Evolutionary conservation across 2,329 filamentous ascomycete species (phyloP).

Genomic region (Clonostachys chloroleuca): DNA sequence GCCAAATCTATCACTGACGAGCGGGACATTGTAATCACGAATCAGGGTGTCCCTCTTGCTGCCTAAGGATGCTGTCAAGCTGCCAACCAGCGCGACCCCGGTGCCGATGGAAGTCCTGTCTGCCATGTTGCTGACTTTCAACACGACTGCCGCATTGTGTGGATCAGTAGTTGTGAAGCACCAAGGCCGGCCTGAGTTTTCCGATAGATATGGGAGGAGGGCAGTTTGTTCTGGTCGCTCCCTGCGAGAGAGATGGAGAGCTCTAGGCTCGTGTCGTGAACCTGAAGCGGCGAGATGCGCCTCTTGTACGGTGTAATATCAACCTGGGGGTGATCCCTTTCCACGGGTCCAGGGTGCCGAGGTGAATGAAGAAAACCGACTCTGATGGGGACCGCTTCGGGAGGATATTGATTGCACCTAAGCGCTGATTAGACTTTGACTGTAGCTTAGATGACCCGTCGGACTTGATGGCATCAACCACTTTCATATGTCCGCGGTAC

Average conservation of each 20-base stretch:
- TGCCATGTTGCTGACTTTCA: neutral
- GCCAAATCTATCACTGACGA: neutral
- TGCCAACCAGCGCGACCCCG: neutral
- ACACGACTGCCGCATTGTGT: neutral
- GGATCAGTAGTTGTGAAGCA: neutral
- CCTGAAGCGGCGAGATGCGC: neutral
- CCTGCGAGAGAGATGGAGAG: neutral
- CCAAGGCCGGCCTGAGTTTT: neutral
- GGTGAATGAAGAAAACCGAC: neutral
- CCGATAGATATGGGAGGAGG: neutral
- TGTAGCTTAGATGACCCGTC: neutral
- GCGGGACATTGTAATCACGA: neutral
- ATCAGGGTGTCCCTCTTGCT: neutral
- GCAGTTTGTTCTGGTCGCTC: neutral
- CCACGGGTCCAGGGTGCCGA: neutral
- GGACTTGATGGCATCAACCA: neutral
- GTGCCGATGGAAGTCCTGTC: neutral
- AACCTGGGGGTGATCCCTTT: neutral
- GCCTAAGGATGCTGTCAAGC: neutral
- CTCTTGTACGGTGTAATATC: neutral
- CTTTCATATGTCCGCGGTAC: neutral
- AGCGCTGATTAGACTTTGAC: neutral
- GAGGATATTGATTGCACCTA: neutral
- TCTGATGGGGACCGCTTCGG: neutral
- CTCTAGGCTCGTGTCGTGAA: neutral